phyloP scores from a whole-genome alignment of 352 stramenopile species.

The Phytophthora ramorum region DNA sequence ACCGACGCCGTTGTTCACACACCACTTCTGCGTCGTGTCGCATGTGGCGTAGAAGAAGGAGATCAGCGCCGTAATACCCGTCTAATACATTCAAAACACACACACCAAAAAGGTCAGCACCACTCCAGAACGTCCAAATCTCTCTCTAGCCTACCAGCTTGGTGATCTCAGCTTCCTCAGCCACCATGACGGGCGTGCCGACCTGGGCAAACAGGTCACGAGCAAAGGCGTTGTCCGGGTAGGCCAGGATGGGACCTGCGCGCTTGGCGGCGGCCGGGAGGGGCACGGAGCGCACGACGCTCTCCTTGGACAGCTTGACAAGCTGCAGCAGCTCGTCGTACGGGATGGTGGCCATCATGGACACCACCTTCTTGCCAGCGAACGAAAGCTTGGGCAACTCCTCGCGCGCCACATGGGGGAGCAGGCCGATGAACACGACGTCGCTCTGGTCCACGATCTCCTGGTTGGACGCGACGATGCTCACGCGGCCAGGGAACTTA shows the following conservation, averaged over 20 bases:
- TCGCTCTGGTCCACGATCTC: conserved; percentile 86
- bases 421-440: conserved; percentile 83
- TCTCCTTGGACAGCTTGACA: conserved; percentile 68
- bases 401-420: conserved; percentile 73
- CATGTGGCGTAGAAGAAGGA: conserved; percentile 90
- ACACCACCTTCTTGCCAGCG: conserved; percentile 72
- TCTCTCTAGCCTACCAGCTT: conserved; percentile 53
- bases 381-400: conserved; percentile 81
- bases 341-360: conserved; percentile 91
- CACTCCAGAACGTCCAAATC: neutral
- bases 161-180: conserved; percentile 80
- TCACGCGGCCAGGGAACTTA: conserved; percentile 74
- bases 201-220: conserved; percentile 80
- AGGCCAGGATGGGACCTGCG: conserved; percentile 82
- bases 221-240: conserved; percentile 70
- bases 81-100: conserved; percentile 25
- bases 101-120: conserved; percentile 9
- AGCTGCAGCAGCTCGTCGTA: conserved; percentile 84
- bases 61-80: conserved; percentile 87
- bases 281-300: conserved; percentile 83
- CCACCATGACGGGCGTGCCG: conserved; percentile 86
- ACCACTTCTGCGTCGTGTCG: conserved; percentile 85
- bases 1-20: conserved; percentile 87
- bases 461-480: conserved; percentile 74
- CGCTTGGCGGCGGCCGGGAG: conserved; percentile 79